Evolutionary conservation across 371 early-diverging fungal genomes (phyloP).

Genomic region (Sporodiniella umbellata): DNA sequence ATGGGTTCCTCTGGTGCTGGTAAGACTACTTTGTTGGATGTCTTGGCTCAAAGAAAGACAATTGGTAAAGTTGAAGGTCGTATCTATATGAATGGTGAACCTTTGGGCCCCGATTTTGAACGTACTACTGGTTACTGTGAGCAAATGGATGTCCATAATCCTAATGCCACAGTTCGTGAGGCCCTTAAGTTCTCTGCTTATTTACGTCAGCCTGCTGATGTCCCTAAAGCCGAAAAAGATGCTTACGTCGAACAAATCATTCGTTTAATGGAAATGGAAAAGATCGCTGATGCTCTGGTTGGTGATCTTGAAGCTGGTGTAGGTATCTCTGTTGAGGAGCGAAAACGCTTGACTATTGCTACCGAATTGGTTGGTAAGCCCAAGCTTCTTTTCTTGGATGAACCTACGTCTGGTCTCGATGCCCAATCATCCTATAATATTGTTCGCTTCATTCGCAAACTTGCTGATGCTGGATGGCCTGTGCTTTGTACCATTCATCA

Average conservation of each 20-base stretch:
- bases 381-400: conserved; percentile 79
- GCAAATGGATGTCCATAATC: conserved; percentile 79
- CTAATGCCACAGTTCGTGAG: conserved; percentile 63
- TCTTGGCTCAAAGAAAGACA: conserved; percentile 73
- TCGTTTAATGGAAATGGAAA: conserved; percentile 60
- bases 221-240: conserved; percentile 59
- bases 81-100: conserved; percentile 61
- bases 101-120: conserved; percentile 55
- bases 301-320: conserved; percentile 55
- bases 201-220: conserved; percentile 60
- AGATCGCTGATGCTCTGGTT: conserved; percentile 56
- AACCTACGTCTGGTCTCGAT: conserved; percentile 83
- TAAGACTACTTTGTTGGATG: conserved; percentile 83
- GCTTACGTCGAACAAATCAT: conserved; percentile 70
- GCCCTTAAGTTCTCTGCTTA: conserved; percentile 71
- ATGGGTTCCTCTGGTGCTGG: conserved; percentile 86
- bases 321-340: conserved; percentile 65
- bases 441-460: conserved; percentile 66
- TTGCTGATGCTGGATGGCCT: conserved; percentile 66
- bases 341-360: conserved; percentile 65
- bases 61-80: conserved; percentile 70
- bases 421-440: conserved; percentile 70
- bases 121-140: conserved; percentile 81
- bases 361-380: conserved; percentile 76
- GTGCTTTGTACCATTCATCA: conserved; percentile 85